Conservation (phyloP, 1,284 basidiomycete species). For the Mycena citricolor region DNA sequence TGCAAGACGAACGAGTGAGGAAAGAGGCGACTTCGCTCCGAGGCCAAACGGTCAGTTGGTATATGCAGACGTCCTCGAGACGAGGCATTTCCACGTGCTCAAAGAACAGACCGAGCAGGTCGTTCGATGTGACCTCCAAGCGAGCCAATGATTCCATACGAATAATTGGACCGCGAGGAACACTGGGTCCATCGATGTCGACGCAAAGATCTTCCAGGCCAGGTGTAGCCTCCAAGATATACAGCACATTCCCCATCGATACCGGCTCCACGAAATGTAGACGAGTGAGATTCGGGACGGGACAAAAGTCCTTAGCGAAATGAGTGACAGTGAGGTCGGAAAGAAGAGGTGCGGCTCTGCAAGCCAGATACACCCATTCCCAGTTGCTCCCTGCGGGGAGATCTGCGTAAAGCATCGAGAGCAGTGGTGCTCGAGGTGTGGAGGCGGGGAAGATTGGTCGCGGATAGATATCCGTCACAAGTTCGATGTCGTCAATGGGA, state of each 20-base stretch:
- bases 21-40: slow-evolving; percentile 4
- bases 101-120: slow-evolving; percentile 6
- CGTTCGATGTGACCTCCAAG: slow-evolving; percentile 4
- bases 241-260: slow-evolving; percentile 7
- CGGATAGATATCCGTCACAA: slow-evolving; percentile 2
- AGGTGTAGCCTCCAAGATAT: slow-evolving; percentile 12
- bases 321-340: neutral
- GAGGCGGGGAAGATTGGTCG: slow-evolving; percentile 7
- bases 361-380: slow-evolving; percentile 12
- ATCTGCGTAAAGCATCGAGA: slow-evolving; percentile 5
- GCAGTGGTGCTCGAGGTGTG: slow-evolving; percentile 9
- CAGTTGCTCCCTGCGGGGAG: slow-evolving; percentile 8
- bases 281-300: slow-evolving; percentile 7
- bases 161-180: slow-evolving; percentile 1
- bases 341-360: slow-evolving; percentile 8
- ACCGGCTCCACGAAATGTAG: slow-evolving; percentile 8
- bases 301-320: slow-evolving; percentile 10
- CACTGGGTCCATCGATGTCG: slow-evolving; percentile 7
- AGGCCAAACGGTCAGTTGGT: slow-evolving; percentile 9
- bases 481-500: slow-evolving; percentile 4
- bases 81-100: slow-evolving; percentile 6
- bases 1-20: slow-evolving; percentile 16
- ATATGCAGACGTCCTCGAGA: neutral
- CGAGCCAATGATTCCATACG: slow-evolving; percentile 1
- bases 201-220: slow-evolving; percentile 7